Percentiles rank a stretch among this genome's conserved stretches.
These are phyloP conservation scores for Dryadomyces quercus-mongolicae DNA, from an alignment of 2,329 filamentous ascomycete genomes.

Conservation along the genomic window DNA sequence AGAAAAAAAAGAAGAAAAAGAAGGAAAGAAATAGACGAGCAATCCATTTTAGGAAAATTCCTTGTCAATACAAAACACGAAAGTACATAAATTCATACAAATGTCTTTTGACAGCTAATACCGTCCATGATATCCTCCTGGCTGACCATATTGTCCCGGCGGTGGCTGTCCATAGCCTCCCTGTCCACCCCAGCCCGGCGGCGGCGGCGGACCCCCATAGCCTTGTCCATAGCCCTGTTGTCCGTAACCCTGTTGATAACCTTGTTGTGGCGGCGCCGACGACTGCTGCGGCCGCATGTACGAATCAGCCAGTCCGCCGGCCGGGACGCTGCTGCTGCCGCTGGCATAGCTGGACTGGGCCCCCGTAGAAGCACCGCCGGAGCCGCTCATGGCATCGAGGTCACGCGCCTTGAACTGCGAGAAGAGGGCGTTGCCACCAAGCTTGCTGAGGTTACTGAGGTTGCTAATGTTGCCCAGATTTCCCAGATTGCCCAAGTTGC, in stretches of 20 bases:
- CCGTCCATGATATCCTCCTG: conserved; percentile 6
- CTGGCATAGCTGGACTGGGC: neutral
- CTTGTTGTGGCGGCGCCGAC: neutral
- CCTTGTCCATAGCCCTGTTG: neutral
- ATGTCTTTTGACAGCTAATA: neutral
- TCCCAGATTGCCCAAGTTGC: conserved; percentile 36
- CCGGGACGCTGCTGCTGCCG: neutral
- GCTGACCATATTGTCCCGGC: too few species aligned
- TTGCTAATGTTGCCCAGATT: conserved; percentile 22
- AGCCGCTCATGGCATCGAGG: conserved; percentile 36
- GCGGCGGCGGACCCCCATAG: neutral
- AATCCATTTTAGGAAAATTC: too few species aligned
- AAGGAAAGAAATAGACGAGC: neutral
- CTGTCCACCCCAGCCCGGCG: neutral
- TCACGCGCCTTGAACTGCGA: conserved; percentile 48
- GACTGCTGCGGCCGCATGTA: conserved; percentile 4
- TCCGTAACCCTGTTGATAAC: neutral
- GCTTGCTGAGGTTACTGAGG: conserved; percentile 37
- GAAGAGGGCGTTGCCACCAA: conserved; percentile 39
- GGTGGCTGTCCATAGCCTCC: neutral
- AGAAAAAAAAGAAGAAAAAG: too few species aligned
- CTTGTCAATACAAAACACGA: neutral
- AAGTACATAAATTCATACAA: neutral
- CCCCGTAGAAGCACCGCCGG: conserved; percentile 23
- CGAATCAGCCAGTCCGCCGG: conserved; percentile 9